phyloP scores from a whole-genome alignment of 2,329 filamentous ascomycete species.

The Ascochyta pisi region DNA sequence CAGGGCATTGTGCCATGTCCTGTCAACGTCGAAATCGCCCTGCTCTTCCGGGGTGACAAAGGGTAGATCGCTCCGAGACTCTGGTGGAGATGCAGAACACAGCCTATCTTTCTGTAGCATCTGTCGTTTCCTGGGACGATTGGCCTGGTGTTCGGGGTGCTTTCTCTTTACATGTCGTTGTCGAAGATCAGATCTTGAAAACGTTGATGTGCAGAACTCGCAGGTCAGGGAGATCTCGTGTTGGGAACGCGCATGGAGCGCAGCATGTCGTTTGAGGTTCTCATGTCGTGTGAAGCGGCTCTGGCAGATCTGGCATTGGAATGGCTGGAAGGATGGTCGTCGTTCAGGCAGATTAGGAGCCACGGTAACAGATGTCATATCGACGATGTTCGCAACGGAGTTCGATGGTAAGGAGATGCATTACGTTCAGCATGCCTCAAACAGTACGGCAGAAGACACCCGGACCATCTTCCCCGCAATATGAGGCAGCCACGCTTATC shows the following conservation, averaged over 20 bases:
- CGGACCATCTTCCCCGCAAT: constrained; percentile 9
- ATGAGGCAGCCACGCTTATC: constrained; percentile 13
- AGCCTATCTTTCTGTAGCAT: constrained; percentile 1
- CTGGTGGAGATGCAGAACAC: neutral
- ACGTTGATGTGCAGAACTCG: constrained; percentile 25
- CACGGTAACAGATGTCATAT: constrained; percentile 6
- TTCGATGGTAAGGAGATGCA: neutral
- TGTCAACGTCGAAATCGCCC: neutral
- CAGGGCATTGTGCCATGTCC: neutral
- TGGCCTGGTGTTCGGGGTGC: constrained; percentile 18
- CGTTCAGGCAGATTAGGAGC: constrained; percentile 1
- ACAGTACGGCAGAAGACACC: neutral
- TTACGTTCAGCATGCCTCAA: neutral
- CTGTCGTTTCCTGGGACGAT: constrained; percentile 15
- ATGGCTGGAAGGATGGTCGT: constrained; percentile 24
- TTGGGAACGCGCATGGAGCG: constrained; percentile 22
- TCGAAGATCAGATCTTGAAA: constrained; percentile 28
- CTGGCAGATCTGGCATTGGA: constrained; percentile 26
- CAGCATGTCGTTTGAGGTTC: constrained; percentile 31
- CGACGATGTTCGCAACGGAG: neutral
- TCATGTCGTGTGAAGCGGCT: constrained; percentile 32
- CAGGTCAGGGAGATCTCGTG: constrained; percentile 21
- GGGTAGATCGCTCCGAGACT: neutral
- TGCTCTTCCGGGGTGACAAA: constrained; percentile 5
- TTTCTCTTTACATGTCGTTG: constrained; percentile 30